Conservation (phyloP, 371 early-diverging fungal genomes). For the Mucor circinelloides region DNA sequence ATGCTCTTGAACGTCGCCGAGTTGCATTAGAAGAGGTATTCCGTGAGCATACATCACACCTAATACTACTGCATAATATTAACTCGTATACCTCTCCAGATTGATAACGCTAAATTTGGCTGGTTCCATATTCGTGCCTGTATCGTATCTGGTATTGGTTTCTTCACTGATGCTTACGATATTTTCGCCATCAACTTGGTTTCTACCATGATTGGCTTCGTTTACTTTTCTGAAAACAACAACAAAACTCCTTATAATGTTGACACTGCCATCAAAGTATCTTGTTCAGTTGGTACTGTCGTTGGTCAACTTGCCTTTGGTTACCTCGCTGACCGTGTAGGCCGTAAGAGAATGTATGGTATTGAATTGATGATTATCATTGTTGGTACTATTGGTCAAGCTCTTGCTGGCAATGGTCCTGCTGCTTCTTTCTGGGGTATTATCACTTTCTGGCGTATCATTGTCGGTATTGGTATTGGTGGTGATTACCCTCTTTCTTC, state of each 20-base stretch:
- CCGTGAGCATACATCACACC: no score
- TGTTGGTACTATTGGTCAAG: conserved; percentile 72
- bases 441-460: conserved; percentile 78
- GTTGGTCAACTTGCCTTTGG: conserved; percentile 82
- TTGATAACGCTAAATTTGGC: conserved; percentile 57
- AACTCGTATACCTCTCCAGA: conserved; percentile 22
- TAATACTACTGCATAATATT: not conserved
- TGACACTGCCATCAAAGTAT: conserved; percentile 72
- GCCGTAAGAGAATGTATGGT: conserved; percentile 85
- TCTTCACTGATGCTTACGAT: conserved; percentile 91
- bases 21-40: conserved; percentile 44
- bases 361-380: conserved; percentile 79
- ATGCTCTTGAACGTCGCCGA: conserved; percentile 39
- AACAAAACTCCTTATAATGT: conserved; percentile 57
- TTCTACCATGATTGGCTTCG: conserved; percentile 75
- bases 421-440: conserved; percentile 64
- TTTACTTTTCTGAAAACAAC: conserved; percentile 53
- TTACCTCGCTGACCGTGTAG: conserved; percentile 75
- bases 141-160: conserved; percentile 86
- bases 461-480: conserved; percentile 81
- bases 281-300: conserved; percentile 76
- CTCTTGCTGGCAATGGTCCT: conserved; percentile 60
- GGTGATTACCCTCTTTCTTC: conserved; percentile 80
- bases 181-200: conserved; percentile 85
- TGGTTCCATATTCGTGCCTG: conserved; percentile 90